phyloP scores from a whole-genome alignment of 1,284 basidiomycete species.

The Cutaneotrichosporon mucoides region DNA sequence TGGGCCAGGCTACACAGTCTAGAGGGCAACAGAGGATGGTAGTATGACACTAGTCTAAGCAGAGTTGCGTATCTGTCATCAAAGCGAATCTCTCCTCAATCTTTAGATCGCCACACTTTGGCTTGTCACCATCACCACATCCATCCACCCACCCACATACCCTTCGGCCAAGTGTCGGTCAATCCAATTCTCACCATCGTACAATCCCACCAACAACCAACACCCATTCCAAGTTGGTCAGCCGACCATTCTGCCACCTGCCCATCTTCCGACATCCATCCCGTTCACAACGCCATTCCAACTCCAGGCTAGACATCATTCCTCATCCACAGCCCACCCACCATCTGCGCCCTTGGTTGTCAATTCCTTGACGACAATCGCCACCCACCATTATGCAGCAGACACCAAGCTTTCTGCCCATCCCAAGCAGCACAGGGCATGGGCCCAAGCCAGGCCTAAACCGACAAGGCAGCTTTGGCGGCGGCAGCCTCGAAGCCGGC shows the following conservation, averaged over 20 bases:
- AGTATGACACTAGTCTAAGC: too few relatives aligned
- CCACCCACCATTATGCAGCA: constrained; percentile 10
- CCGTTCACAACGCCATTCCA: too few relatives aligned
- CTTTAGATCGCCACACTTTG: too few relatives aligned
- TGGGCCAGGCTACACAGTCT: not conserved
- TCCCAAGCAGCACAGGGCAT: constrained; percentile 6
- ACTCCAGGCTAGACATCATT: not conserved
- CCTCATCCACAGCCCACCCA: not conserved
- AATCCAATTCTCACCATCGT: too few relatives aligned
- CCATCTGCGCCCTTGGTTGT: too few relatives aligned
- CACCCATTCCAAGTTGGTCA: not conserved
- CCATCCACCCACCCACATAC: too few relatives aligned
- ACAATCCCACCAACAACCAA: too few relatives aligned
- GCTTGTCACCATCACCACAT: too few relatives aligned
- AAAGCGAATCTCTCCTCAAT: too few relatives aligned
- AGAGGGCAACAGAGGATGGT: too few relatives aligned
- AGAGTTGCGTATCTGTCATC: too few relatives aligned
- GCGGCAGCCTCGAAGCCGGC: not conserved
- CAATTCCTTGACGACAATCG: not conserved
- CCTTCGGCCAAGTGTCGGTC: too few relatives aligned
- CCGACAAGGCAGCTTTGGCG: not conserved
- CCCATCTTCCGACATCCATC: not conserved
- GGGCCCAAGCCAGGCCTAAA: not conserved
- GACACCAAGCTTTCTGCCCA: constrained; percentile 15
- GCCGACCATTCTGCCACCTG: not conserved